A percentile compares a stretch with the other conserved stretches of the same genome.
These are phyloP conservation scores for Cryphonectria naterciae DNA, from an alignment of 2,329 filamentous ascomycete genomes.

Conservation along the genomic window DNA sequence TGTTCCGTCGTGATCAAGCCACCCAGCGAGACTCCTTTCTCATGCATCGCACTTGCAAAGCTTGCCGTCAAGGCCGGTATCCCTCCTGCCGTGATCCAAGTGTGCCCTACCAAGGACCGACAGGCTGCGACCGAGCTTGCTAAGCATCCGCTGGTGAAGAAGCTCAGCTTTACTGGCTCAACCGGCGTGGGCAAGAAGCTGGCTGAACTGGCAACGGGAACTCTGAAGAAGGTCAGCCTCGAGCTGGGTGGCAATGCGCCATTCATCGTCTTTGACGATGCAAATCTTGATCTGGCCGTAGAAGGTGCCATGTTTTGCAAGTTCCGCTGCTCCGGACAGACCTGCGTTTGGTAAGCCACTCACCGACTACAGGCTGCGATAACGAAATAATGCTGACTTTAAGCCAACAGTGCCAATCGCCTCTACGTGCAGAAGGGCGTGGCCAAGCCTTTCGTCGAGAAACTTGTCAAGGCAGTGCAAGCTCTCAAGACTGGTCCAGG, in stretches of 20 bases:
- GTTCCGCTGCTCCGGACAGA: slow-evolving; percentile 53
- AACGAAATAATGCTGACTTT: too few species aligned
- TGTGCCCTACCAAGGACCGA: neutral
- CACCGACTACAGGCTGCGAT: neutral
- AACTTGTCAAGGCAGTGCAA: neutral
- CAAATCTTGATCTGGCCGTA: slow-evolving; percentile 62
- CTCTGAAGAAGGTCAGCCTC: slow-evolving; percentile 66
- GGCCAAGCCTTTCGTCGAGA: neutral
- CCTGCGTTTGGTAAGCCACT: slow-evolving; percentile 56
- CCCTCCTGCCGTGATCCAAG: neutral
- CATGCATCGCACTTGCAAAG: slow-evolving; percentile 67
- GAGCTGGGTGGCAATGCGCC: slow-evolving; percentile 70
- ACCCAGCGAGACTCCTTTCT: slow-evolving; percentile 72
- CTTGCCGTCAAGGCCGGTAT: slow-evolving; percentile 53
- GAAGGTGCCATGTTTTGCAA: slow-evolving; percentile 49
- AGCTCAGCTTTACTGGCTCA: slow-evolving; percentile 70
- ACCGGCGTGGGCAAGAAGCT: slow-evolving; percentile 64
- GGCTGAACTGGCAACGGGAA: slow-evolving; percentile 58
- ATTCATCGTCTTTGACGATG: slow-evolving; percentile 66
- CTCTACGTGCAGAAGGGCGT: neutral
- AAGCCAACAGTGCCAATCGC: neutral
- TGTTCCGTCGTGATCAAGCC: slow-evolving; percentile 74
- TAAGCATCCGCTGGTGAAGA: slow-evolving; percentile 36
- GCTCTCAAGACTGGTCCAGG: neutral
- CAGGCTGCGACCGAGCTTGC: slow-evolving; percentile 23